Base-by-base conservation (phyloP, 228 moss, liverwort and hornwort species). In the Sphagnum fallax region DNA sequence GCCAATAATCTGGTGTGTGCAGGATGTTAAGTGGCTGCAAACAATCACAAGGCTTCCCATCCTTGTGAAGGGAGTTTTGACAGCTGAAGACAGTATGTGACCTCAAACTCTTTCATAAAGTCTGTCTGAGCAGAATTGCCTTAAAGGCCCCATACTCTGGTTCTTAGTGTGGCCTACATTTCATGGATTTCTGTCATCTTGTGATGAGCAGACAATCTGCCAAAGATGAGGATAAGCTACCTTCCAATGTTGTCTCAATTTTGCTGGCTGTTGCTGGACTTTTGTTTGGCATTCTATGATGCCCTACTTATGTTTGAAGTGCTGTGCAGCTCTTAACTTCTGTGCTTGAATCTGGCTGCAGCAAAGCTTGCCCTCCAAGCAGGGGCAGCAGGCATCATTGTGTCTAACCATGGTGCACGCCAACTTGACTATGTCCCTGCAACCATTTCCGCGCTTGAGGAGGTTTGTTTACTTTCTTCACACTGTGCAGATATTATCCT, bases 61-160 rank as follows among this genome's bases (percentile, higher is more conserved):
- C 59, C 91, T 98, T 12, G 93, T 98, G n/a, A 98, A 98, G 84
- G 97, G 97, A 48, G 91, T 98, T 16, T 91, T 98, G 71, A 98
- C 97, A 4, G 97, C 88, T 5, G 97, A 98, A 69, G 97, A 98
- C 18, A 98, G 89, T 89, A 75, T 83, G 89, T 74, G 50, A 12
- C 51, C 5, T 68, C 67, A 32, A 32, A 32, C 2, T 15, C 48
- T 60, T 15, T 60, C 59, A 60, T 1, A 32, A 32, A 32, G 32
- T 32, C 32, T 32, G 32, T 32, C 32, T 32, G 32, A 32, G 32
- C 2, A 32, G 32, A 1, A 32, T 1, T 32, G 32, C 32, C 32
- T 32, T 32, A 32, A 32, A 32, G 32, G 32, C 2, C 32, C 32
- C 32, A 32, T 32, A 32, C 32, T 32, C 32, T 32, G 32, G 32